Evolutionary conservation across 2,329 filamentous ascomycete genomes (phyloP).

Genomic region (Sporothrix phasma): DNA sequence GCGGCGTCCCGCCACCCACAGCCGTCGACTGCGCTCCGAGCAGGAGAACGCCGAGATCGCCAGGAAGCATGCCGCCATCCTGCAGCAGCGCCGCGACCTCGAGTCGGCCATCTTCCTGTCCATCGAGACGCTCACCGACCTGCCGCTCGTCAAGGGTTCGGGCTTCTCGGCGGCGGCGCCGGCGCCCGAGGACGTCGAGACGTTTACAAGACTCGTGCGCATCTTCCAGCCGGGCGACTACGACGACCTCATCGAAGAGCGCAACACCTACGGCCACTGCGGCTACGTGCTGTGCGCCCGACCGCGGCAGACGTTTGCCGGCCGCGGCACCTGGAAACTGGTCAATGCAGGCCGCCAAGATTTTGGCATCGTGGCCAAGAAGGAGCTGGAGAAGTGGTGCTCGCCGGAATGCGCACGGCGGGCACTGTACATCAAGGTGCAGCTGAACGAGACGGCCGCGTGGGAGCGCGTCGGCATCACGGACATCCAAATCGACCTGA

Average conservation of each 20-base stretch:
- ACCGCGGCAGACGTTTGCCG: slow-evolving; percentile 46
- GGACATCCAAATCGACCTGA: slow-evolving; percentile 48
- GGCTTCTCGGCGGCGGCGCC: slow-evolving; percentile 36
- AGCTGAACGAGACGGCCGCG: slow-evolving; percentile 73
- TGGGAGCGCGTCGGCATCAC: slow-evolving; percentile 64
- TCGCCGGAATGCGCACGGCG: slow-evolving; percentile 66
- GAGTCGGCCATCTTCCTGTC: slow-evolving; percentile 63
- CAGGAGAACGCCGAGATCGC: slow-evolving; percentile 51
- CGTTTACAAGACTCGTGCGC: slow-evolving; percentile 57
- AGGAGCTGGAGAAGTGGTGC: slow-evolving; percentile 80
- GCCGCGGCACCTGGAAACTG: slow-evolving; percentile 58
- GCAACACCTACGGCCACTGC: slow-evolving; percentile 72
- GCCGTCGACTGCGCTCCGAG: slow-evolving; percentile 27
- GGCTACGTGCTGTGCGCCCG: slow-evolving; percentile 72
- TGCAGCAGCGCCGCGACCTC: slow-evolving; percentile 72
- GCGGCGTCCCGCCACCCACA: slow-evolving; percentile 21
- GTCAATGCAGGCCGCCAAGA: slow-evolving; percentile 42
- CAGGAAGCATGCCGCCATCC: slow-evolving; percentile 68
- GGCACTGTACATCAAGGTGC: slow-evolving; percentile 78
- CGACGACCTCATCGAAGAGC: slow-evolving; percentile 78
- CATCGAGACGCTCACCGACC: slow-evolving; percentile 60
- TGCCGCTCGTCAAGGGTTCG: slow-evolving; percentile 32
- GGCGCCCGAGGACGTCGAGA: slow-evolving; percentile 47
- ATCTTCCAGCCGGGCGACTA: slow-evolving; percentile 83
- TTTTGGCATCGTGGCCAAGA: slow-evolving; percentile 58